A percentile compares a stretch with the other conserved stretches of the same genome.
phyloP scores from a whole-genome alignment of 108 stramenopile species.

The Skeletonema costatum region DNA sequence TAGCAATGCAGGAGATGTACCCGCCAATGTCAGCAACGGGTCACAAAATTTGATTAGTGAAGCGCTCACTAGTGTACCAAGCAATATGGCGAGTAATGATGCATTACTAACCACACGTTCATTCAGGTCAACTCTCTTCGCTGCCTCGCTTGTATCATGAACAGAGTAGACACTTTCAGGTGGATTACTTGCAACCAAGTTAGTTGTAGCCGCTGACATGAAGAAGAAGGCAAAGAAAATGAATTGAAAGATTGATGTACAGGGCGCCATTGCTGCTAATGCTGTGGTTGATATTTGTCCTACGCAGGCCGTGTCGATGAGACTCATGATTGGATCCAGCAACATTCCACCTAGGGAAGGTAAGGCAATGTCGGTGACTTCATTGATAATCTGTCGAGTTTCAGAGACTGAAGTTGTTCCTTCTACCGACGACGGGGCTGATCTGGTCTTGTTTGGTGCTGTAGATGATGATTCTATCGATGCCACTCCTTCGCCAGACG shows the following conservation, averaged over 20 bases:
- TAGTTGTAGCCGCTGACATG: slow-evolving; percentile 43
- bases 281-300: slow-evolving; percentile 45
- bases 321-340: slow-evolving; percentile 54
- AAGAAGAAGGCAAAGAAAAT: slow-evolving; percentile 50
- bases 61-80: slow-evolving; percentile 19
- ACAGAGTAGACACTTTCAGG: slow-evolving; percentile 13
- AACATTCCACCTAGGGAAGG: slow-evolving; percentile 45
- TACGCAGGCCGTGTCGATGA: slow-evolving; percentile 55
- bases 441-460: not conserved
- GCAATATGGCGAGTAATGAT: slow-evolving; percentile 27
- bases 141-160: slow-evolving; percentile 16
- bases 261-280: slow-evolving; percentile 55
- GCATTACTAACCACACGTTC: slow-evolving; percentile 33
- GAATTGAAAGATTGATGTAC: slow-evolving; percentile 53
- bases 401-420: not conserved
- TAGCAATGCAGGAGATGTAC: slow-evolving; percentile 34
- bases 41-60: slow-evolving; percentile 26
- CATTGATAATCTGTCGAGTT: slow-evolving; percentile 10
- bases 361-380: slow-evolving; percentile 24
- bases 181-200: slow-evolving; percentile 42
- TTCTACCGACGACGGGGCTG: not conserved
- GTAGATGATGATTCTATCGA: not conserved
- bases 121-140: slow-evolving; percentile 15
- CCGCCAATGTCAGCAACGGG: slow-evolving; percentile 41
- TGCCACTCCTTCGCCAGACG: not conserved